phyloP scores from a whole-genome alignment of 257 asterid species.

The Perilla frutescens region DNA sequence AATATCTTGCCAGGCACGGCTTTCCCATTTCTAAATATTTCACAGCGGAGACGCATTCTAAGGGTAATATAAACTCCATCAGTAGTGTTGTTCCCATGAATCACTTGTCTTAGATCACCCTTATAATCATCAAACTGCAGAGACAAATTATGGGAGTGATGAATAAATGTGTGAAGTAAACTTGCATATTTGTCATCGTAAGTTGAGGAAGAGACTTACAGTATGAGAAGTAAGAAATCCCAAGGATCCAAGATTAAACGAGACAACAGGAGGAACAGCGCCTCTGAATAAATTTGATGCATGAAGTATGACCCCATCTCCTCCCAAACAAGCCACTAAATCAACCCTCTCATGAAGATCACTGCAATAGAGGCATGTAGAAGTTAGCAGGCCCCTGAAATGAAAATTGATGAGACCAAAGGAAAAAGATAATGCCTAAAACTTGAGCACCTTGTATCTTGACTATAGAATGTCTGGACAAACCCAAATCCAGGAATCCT shows the following conservation, averaged over 20 bases:
- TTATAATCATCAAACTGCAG: slow-evolving; percentile 78
- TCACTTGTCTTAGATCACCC: slow-evolving; percentile 84
- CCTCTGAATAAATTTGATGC: slow-evolving; percentile 96
- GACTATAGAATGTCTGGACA: slow-evolving; percentile 96
- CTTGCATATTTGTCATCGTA: slow-evolving; percentile 20
- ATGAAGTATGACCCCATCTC: slow-evolving; percentile 98
- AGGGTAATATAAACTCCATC: slow-evolving; percentile 96
- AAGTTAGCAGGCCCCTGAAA: slow-evolving; percentile 36
- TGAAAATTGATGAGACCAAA: slow-evolving; percentile 7
- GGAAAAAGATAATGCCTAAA: slow-evolving; percentile 9
- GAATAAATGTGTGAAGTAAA: slow-evolving; percentile 22
- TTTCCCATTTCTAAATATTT: slow-evolving; percentile 88
- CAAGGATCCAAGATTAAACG: slow-evolving; percentile 97
- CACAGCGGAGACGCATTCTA: slow-evolving; percentile 97
- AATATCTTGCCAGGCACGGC: slow-evolving; percentile 92
- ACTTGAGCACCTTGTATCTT: slow-evolving; percentile 88
- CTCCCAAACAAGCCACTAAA: slow-evolving; percentile 98
- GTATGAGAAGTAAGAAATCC: slow-evolving; percentile 97
- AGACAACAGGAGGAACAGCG: slow-evolving; percentile 98
- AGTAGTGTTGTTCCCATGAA: slow-evolving; percentile 78
- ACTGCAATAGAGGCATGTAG: slow-evolving; percentile 52
- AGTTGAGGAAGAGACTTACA: slow-evolving; percentile 54
- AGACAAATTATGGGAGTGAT: slow-evolving; percentile 33
- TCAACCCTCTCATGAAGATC: slow-evolving; percentile 98
- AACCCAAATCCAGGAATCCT: slow-evolving; percentile 97